These are phyloP conservation scores for Aspergillus alliaceus DNA, from an alignment of 2,329 filamentous ascomycete species.

Conservation along the genomic window DNA sequence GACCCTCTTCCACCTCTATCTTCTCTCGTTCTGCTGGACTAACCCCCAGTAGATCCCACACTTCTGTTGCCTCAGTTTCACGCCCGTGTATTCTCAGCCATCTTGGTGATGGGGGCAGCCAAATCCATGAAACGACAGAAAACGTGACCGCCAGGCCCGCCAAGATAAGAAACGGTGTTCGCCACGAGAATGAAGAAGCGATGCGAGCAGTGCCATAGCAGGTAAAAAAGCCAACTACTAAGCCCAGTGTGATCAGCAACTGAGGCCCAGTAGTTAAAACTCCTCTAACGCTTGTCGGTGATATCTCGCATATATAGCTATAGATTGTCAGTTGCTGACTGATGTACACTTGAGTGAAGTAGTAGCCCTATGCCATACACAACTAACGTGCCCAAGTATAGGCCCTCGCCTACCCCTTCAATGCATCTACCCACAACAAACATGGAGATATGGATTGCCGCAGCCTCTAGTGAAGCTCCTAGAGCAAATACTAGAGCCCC, in stretches of 20 bases:
- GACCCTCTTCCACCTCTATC: slow-evolving; percentile 40
- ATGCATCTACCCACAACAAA: slow-evolving; percentile 58
- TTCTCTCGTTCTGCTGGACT: slow-evolving; percentile 50
- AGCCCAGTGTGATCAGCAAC: slow-evolving; percentile 51
- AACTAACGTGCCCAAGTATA: slow-evolving; percentile 57
- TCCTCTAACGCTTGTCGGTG: slow-evolving; percentile 53
- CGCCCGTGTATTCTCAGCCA: slow-evolving; percentile 56
- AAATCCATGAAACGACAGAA: slow-evolving; percentile 36
- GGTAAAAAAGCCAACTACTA: slow-evolving; percentile 59
- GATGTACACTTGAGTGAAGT: slow-evolving; percentile 26
- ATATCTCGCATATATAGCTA: slow-evolving; percentile 59
- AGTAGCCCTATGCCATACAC: slow-evolving; percentile 37
- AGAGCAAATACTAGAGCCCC: slow-evolving; percentile 55
- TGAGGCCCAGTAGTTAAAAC: slow-evolving; percentile 55
- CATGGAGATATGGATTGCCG: slow-evolving; percentile 49
- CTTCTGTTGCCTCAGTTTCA: slow-evolving; percentile 46
- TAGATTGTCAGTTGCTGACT: slow-evolving; percentile 25
- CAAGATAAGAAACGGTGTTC: slow-evolving; percentile 56
- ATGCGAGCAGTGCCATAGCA: slow-evolving; percentile 58
- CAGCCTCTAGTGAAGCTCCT: slow-evolving; percentile 55
- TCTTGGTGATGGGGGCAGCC: slow-evolving; percentile 57
- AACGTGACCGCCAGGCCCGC: slow-evolving; percentile 43
- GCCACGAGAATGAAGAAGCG: slow-evolving; percentile 54
- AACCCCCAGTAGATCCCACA: slow-evolving; percentile 47
- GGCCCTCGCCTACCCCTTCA: slow-evolving; percentile 59